Conservation (phyloP, 1,139 yeast species). For the Yamadazyma membranifaciens region DNA sequence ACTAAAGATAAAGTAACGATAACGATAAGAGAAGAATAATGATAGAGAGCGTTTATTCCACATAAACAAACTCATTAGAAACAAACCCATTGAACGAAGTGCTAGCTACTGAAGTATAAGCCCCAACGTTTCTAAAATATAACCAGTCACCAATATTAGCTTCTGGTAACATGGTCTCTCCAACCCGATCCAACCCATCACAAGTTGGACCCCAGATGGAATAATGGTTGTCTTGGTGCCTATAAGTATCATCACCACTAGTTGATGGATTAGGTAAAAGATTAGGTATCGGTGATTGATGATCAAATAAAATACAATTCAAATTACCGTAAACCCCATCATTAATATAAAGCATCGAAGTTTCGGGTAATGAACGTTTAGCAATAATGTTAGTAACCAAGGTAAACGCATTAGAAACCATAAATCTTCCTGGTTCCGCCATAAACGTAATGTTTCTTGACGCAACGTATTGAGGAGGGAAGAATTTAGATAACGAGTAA, state of each 20-base stretch:
- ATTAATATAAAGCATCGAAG: slow-evolving; percentile 69
- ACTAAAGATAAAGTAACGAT: not conserved
- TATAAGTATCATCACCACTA: slow-evolving; percentile 16
- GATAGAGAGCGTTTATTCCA: slow-evolving; percentile 20
- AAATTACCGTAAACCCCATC: slow-evolving; percentile 96
- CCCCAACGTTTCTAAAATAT: slow-evolving; percentile 81
- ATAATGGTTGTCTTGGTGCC: slow-evolving; percentile 27
- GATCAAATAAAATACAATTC: slow-evolving; percentile 92
- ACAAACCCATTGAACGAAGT: slow-evolving; percentile 87
- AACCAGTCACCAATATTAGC: slow-evolving; percentile 90
- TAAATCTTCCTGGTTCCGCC: slow-evolving; percentile 94
- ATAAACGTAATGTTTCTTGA: slow-evolving; percentile 52
- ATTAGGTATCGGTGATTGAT: slow-evolving; percentile 72
- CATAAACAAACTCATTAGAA: slow-evolving; percentile 59
- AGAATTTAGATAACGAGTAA: slow-evolving; percentile 53
- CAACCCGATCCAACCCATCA: slow-evolving; percentile 90
- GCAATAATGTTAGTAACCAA: slow-evolving; percentile 85
- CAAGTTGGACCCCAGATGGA: slow-evolving; percentile 99
- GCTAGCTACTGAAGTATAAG: slow-evolving; percentile 91
- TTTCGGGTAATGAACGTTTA: slow-evolving; percentile 48
- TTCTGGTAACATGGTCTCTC: slow-evolving; percentile 51
- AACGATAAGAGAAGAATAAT: not conserved
- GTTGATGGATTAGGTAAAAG: slow-evolving; percentile 41
- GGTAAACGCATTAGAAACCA: slow-evolving; percentile 84
- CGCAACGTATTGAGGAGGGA: slow-evolving; percentile 42